phyloP scores from a whole-genome alignment of 192 early-diverging fungal species.

The Rhizoclosmatium globosum region DNA sequence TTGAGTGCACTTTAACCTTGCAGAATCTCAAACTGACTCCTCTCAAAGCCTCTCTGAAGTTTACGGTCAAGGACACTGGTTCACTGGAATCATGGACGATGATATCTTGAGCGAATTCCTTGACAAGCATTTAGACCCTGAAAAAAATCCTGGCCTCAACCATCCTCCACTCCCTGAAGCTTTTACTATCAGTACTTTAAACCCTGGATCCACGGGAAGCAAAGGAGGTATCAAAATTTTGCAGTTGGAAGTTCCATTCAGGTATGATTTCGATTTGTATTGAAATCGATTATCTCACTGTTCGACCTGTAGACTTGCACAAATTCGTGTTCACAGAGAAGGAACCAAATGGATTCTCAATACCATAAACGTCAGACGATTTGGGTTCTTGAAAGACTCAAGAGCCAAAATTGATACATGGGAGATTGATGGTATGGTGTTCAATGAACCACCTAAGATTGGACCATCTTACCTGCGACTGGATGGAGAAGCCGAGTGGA shows the following conservation, averaged over 20 bases:
- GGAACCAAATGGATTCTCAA: slow-evolving; percentile 55
- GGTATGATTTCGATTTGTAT: slow-evolving; percentile 45
- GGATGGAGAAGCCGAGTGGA: slow-evolving; percentile 43
- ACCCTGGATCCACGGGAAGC: slow-evolving; percentile 72
- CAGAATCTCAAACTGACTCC: background rate
- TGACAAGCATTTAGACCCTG: slow-evolving; percentile 43
- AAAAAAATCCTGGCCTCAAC: slow-evolving; percentile 35
- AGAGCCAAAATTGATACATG: slow-evolving; percentile 45
- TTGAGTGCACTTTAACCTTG: slow-evolving; percentile 30
- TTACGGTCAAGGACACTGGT: slow-evolving; percentile 73
- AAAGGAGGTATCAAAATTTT: slow-evolving; percentile 73
- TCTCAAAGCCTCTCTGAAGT: slow-evolving; percentile 66
- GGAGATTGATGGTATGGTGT: slow-evolving; percentile 57
- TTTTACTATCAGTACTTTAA: slow-evolving; percentile 69
- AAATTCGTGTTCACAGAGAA: slow-evolving; percentile 36
- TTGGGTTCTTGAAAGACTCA: slow-evolving; percentile 57
- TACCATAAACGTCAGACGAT: slow-evolving; percentile 71
- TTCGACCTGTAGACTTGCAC: slow-evolving; percentile 35
- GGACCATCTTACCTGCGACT: slow-evolving; percentile 51
- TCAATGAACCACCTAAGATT: slow-evolving; percentile 47
- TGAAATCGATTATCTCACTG: background rate
- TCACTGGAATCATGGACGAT: slow-evolving; percentile 63
- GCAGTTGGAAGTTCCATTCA: slow-evolving; percentile 70
- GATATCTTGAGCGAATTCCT: slow-evolving; percentile 59
- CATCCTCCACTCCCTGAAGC: slow-evolving; percentile 56